Evolutionary conservation across 305 asterid species (phyloP).

Genomic region (Fraxinus nigra): DNA sequence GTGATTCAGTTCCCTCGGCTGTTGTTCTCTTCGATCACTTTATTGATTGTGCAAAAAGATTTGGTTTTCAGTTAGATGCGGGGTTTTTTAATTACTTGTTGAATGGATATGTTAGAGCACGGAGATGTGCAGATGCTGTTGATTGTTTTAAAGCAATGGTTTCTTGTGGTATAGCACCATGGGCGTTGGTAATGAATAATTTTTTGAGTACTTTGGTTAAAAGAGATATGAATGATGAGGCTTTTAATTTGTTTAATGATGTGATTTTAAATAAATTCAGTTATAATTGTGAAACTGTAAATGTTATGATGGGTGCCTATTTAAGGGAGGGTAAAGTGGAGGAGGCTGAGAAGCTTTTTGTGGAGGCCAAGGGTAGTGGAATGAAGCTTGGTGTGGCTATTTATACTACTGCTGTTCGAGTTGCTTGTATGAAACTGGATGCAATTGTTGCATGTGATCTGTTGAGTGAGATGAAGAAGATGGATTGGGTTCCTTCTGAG

Average conservation of each 20-base stretch:
- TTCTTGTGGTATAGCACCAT: slow-evolving; percentile 34
- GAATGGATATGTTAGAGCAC: slow-evolving; percentile 50
- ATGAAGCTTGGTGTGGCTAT: slow-evolving; percentile 42
- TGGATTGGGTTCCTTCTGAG: slow-evolving; percentile 68
- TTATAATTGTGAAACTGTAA: slow-evolving; percentile 52
- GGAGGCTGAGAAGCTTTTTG: slow-evolving; percentile 44
- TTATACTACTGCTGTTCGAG: slow-evolving; percentile 49
- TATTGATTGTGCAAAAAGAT: slow-evolving; percentile 40
- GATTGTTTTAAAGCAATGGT: slow-evolving; percentile 51
- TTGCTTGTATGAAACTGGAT: slow-evolving; percentile 51
- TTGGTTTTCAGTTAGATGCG: slow-evolving; percentile 43
- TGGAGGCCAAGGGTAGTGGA: slow-evolving; percentile 46
- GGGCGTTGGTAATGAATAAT: slow-evolving; percentile 33
- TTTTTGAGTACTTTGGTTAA: slow-evolving; percentile 47
- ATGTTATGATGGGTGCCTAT: slow-evolving; percentile 57
- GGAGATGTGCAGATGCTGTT: slow-evolving; percentile 52
- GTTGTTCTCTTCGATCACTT: slow-evolving; percentile 37
- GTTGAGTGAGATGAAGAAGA: slow-evolving; percentile 65
- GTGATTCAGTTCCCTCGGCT: slow-evolving; percentile 47
- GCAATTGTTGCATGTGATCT: slow-evolving; percentile 31
- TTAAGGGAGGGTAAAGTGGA: slow-evolving; percentile 51
- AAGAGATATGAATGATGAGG: slow-evolving; percentile 44
- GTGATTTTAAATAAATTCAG: slow-evolving; percentile 30
- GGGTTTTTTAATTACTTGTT: slow-evolving; percentile 44
- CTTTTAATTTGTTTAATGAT: slow-evolving; percentile 41